A percentile compares a stretch with the other conserved stretches of the same genome.
Conservation (phyloP, 1,139 yeast genomes). For the Keqinozyma sinolaborantium region DNA sequence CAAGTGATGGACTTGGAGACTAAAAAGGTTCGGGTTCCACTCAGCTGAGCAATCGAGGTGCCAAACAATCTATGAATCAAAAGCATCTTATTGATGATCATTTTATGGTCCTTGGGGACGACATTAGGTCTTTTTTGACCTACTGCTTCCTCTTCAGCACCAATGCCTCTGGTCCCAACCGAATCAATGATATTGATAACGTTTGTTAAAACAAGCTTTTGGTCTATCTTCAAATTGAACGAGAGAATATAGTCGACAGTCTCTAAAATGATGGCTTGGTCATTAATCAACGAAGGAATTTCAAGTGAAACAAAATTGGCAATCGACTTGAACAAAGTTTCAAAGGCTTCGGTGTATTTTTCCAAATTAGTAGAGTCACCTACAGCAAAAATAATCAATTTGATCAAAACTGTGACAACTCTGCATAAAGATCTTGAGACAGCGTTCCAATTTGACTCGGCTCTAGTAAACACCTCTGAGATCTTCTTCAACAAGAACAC, state of each 20-base stretch:
- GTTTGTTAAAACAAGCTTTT: slow-evolving; percentile 33
- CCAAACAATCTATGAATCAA: slow-evolving; percentile 57
- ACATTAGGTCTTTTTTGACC: slow-evolving; percentile 25
- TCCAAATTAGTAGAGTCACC: slow-evolving; percentile 18
- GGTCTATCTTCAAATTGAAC: slow-evolving; percentile 36
- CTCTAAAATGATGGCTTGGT: slow-evolving; percentile 58
- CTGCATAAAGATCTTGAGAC: slow-evolving; percentile 65
- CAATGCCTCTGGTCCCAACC: slow-evolving; percentile 54
- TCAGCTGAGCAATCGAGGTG: slow-evolving; percentile 37
- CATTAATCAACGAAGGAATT: slow-evolving; percentile 47
- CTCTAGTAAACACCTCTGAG: slow-evolving; percentile 45
- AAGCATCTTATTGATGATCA: slow-evolving; percentile 55
- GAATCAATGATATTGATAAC: slow-evolving; percentile 44
- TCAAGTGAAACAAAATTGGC: slow-evolving; percentile 47
- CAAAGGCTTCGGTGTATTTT: slow-evolving; percentile 28
- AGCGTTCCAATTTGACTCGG: slow-evolving; percentile 57
- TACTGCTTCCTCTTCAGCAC: slow-evolving; percentile 34
- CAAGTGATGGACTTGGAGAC: slow-evolving; percentile 54
- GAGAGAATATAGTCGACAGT: slow-evolving; percentile 52
- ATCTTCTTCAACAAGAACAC: slow-evolving; percentile 44
- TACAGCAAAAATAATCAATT: slow-evolving; percentile 31
- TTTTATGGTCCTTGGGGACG: slow-evolving; percentile 46
- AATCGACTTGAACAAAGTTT: slow-evolving; percentile 35
- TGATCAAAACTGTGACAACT: slow-evolving; percentile 48
- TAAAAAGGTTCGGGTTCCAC: slow-evolving; percentile 40